phyloP scores from a whole-genome alignment of 345 rosid genomes.

The Firmiana major region DNA sequence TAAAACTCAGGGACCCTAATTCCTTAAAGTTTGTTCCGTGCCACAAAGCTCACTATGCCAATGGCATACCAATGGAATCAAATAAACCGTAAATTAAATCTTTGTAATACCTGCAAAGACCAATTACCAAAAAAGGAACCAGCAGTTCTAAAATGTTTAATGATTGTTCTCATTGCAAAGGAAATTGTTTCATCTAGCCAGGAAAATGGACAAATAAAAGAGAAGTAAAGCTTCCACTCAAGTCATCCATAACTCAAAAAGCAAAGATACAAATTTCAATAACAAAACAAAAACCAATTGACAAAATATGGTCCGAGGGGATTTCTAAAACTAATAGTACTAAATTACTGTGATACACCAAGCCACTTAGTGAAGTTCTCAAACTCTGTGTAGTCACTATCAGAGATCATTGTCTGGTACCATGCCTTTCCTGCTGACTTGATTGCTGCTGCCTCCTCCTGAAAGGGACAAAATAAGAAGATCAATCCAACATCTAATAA shows the following conservation, averaged over 20 bases:
- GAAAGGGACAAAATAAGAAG: background rate
- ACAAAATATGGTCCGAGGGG: background rate
- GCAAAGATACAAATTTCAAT: background rate
- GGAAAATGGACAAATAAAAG: background rate
- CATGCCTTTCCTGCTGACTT: too few relatives aligned
- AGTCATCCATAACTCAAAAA: slow-evolving; percentile 1
- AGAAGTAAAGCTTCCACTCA: background rate
- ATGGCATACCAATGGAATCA: too few relatives aligned
- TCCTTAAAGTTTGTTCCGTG: background rate
- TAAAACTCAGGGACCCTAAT: too few relatives aligned
- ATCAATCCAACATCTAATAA: background rate
- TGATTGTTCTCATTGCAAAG: background rate
- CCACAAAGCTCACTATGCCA: too few relatives aligned
- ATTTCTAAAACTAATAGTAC: background rate
- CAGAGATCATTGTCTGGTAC: too few relatives aligned
- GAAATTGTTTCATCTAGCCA: background rate
- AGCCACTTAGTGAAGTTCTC: slow-evolving; percentile 86
- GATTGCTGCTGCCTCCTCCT: slow-evolving; percentile 48
- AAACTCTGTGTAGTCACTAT: slow-evolving; percentile 43
- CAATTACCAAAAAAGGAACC: background rate
- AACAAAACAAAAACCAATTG: slow-evolving; percentile 3
- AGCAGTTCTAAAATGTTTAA: background rate
- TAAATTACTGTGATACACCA: slow-evolving; percentile 56
- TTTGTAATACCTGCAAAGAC: background rate
- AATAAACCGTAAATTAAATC: background rate